Evolutionary conservation across 1,139 yeast species (phyloP), one percentile per base, ranked within the genome.

Genomic region (Martiniozyma asiatica): DNA sequence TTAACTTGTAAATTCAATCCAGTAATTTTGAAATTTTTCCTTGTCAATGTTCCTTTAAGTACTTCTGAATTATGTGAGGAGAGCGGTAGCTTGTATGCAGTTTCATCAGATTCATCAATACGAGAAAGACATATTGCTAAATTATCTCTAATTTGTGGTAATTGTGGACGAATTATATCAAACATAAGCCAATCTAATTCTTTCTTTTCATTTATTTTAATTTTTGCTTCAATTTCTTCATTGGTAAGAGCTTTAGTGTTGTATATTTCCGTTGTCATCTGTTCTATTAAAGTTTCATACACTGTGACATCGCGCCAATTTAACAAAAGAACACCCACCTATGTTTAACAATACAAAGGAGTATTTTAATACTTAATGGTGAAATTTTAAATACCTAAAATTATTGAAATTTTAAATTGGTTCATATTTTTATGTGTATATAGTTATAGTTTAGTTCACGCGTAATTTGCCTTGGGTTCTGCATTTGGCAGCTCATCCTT

Each of bases 41-140:
- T 34, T 1, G 48, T 44, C 4, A 53, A 31, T 3, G 46, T 45
- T 1, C 58, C 58, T 25, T 53, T 53, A 14, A 53, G 26, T 4
- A 45, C 31, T 29, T 53, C 58, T 0, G 54, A 47, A 27, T 52
- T 51, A 27, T 51, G 53, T 2, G 56, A 48, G 4, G 56, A 48
- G 9, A 53, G 24, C 3, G 58, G 57, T 4, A 53, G 37, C 26
- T 47, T 51, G 31, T 42, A 44, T 24, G 42, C 44, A 8, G 42
- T 37, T 10, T 39, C 35, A 22, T 47, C 45, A 1, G 35, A 26
- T 20, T 50, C 54, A 25, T 46, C 48, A 3, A 53, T 30, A 20
- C 43, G 37, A 6, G 35, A 27, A 4, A 45, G 35, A 30, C 56
- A 52, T 12, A 31, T 31, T 7, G 23, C 15, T 20, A 53, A 32